phyloP scores from a whole-genome alignment of 768 basidiomycete species.

The Gautieria morchelliformis region DNA sequence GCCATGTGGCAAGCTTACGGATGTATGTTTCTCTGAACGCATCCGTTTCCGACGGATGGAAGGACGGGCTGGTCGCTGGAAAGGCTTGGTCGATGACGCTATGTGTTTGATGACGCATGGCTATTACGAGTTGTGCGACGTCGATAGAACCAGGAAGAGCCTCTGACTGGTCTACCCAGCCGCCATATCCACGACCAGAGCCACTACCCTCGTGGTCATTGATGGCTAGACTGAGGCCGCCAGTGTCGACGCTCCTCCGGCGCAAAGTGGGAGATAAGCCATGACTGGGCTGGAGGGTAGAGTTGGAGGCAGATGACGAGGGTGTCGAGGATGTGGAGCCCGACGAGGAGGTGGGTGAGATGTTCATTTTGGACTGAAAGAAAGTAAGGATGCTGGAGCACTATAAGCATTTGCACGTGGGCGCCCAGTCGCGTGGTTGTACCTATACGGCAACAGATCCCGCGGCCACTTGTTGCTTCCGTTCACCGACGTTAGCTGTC shows the following conservation, averaged over 20 bases:
- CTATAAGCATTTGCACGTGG: conserved; percentile 8
- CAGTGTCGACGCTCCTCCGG: conserved; percentile 78
- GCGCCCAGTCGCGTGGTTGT: conserved; percentile 8
- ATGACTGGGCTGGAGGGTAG: neutral
- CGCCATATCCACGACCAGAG: conserved; percentile 64
- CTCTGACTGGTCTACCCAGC: conserved; percentile 39
- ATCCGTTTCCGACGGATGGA: conserved; percentile 27
- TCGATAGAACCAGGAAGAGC: conserved; percentile 18
- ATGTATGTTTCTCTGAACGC: conserved; percentile 35
- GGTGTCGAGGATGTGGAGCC: neutral
- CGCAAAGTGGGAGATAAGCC: conserved; percentile 10
- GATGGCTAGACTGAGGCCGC: conserved; percentile 77
- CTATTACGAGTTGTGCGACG: conserved; percentile 5
- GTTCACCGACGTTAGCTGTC: neutral
- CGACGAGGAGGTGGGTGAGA: conserved; percentile 2
- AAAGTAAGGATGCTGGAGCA: neutral
- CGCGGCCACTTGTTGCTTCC: conserved; percentile 1
- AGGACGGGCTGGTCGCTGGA: conserved; percentile 17
- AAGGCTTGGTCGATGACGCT: conserved; percentile 13
- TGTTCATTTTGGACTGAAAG: neutral
- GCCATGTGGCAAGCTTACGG: conserved; percentile 63
- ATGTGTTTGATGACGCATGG: conserved; percentile 5
- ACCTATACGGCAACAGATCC: neutral
- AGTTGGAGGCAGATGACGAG: conserved; percentile 1
- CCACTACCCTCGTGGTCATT: conserved; percentile 33